Conservation (phyloP, 768 basidiomycete species). For the Dentipellis sp. region DNA sequence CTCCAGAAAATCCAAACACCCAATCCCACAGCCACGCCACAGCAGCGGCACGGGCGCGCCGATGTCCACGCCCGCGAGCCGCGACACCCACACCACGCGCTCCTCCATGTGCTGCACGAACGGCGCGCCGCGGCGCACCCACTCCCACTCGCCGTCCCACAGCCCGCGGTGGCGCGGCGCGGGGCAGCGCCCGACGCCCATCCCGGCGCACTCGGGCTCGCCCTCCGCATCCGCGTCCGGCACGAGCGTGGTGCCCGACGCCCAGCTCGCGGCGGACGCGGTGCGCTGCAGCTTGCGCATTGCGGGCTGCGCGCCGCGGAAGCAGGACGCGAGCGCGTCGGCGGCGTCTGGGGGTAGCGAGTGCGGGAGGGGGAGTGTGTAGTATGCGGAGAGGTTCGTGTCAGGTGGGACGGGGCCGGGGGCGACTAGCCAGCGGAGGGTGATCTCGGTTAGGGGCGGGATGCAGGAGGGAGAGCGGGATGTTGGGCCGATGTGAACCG, state of each 20-base stretch:
- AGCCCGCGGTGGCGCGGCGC: conserved; percentile 2
- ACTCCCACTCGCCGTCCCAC: neutral
- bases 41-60: conserved; percentile 12
- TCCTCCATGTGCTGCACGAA: conserved; percentile 11
- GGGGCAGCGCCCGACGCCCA: conserved; percentile 10
- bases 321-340: conserved; percentile 6
- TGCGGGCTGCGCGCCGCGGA: neutral
- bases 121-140: conserved; percentile 9
- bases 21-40: conserved; percentile 12
- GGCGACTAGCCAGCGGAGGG: conserved; percentile 11
- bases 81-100: conserved; percentile 9
- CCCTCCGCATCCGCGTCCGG: too few relatives aligned
- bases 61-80: conserved; percentile 8
- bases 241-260: neutral
- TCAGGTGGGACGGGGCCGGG: conserved; percentile 1
- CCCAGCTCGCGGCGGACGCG: conserved; percentile 4
- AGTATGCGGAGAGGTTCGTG: conserved; percentile 8
- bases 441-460: conserved; percentile 11
- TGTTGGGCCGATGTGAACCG: neutral
- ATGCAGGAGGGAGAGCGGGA: neutral
- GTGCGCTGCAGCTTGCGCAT: conserved; percentile 9
- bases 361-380: conserved; percentile 7
- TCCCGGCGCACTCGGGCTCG: neutral
- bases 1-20: conserved; percentile 10
- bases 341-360: conserved; percentile 5